These are phyloP conservation scores for Colletotrichum gigasporum DNA, from an alignment of 2,329 filamentous ascomycete genomes.

Conservation along the genomic window DNA sequence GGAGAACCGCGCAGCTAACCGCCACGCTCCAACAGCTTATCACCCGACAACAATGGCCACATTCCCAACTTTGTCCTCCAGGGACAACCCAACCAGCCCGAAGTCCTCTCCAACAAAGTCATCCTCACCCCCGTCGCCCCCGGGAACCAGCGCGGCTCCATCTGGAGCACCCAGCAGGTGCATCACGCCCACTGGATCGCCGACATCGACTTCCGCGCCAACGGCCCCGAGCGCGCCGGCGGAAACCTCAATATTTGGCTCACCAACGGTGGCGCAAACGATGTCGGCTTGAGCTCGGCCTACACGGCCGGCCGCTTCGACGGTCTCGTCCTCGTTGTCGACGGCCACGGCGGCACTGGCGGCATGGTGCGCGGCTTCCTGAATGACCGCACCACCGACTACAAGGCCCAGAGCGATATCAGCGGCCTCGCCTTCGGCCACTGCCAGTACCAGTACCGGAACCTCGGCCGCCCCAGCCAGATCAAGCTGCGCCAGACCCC, in stretches of 20 bases:
- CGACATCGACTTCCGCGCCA: constrained; percentile 88
- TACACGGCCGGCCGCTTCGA: constrained; percentile 89
- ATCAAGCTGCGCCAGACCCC: constrained; percentile 76
- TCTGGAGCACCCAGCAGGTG: constrained; percentile 78
- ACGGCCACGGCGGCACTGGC: constrained; percentile 79
- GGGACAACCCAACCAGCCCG: constrained; percentile 65
- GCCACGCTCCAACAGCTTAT: constrained; percentile 22
- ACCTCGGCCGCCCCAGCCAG: constrained; percentile 84
- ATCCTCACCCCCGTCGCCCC: constrained; percentile 90
- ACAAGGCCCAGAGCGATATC: constrained; percentile 77
- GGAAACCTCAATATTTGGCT: constrained; percentile 97
- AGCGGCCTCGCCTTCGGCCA: constrained; percentile 92
- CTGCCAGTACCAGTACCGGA: constrained; percentile 90
- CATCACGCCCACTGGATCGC: constrained; percentile 78
- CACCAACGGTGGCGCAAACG: constrained; percentile 71
- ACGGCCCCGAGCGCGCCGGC: constrained; percentile 83
- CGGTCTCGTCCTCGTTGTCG: constrained; percentile 87
- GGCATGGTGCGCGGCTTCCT: constrained; percentile 92
- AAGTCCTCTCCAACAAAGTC: constrained; percentile 86
- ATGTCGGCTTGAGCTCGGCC: constrained; percentile 77
- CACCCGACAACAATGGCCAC: constrained; percentile 27
- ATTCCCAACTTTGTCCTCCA: constrained; percentile 65
- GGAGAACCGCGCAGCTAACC: constrained; percentile 2
- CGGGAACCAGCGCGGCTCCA: constrained; percentile 82
- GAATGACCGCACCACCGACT: constrained; percentile 89